These are phyloP conservation scores for Petrea volubilis DNA, from an alignment of 257 asterid genomes.

Conservation along the genomic window DNA sequence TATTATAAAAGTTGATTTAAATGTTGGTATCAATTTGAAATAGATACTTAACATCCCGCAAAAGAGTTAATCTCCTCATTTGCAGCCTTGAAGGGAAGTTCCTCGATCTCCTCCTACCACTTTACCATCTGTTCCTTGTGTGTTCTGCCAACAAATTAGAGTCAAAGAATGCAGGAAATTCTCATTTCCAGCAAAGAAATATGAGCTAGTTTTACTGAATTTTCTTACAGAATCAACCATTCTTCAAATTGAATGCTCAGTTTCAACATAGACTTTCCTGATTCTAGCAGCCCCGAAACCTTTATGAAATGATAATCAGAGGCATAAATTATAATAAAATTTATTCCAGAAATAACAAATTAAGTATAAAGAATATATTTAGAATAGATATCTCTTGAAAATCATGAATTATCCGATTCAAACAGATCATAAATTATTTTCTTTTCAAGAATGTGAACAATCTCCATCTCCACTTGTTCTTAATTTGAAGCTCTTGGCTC, in stretches of 20 bases:
- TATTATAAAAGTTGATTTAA: too few species aligned
- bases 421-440: conserved; percentile 23
- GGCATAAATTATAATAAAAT: background rate
- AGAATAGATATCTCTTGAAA: conserved; percentile 1
- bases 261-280: conserved; percentile 87
- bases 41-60: conserved; percentile 63
- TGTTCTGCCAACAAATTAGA: conserved; percentile 44
- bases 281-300: conserved; percentile 90
- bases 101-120: conserved; percentile 92
- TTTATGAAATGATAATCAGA: conserved; percentile 33
- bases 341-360: conserved; percentile 5
- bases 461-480: conserved; percentile 69
- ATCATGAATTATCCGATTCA: background rate
- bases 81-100: conserved; percentile 69
- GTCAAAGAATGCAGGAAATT: conserved; percentile 25
- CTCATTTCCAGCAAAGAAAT: conserved; percentile 10
- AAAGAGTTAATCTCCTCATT: conserved; percentile 67
- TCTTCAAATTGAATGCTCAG: conserved; percentile 80
- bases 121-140: conserved; percentile 86
- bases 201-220: background rate
- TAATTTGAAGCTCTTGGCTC: conserved; percentile 47
- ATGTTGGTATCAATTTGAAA: conserved; percentile 63
- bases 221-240: conserved; percentile 64
- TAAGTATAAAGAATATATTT: conserved; percentile 1
- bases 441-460: conserved; percentile 78